Evolutionary conservation across 2,329 filamentous ascomycete species (phyloP).

Genomic region (Fusarium sp.): DNA sequence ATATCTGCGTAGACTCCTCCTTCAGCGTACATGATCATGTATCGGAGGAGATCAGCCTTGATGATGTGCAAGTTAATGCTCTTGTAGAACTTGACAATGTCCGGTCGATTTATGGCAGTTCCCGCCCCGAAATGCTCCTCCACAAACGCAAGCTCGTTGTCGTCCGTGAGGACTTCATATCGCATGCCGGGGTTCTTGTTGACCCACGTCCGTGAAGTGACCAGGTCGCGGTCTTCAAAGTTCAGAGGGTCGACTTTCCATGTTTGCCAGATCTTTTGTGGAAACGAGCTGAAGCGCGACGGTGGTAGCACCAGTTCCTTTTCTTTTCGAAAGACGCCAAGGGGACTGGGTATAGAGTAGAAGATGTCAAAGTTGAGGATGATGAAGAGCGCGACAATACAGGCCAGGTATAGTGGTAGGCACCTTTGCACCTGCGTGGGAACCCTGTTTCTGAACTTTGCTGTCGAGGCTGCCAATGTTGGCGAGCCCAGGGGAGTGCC

Average conservation of each 20-base stretch:
- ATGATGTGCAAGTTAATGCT: conserved; percentile 71
- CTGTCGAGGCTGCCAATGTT: conserved; percentile 52
- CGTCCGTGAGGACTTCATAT: conserved; percentile 76
- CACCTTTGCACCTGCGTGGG: conserved; percentile 61
- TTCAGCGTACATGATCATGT: conserved; percentile 77
- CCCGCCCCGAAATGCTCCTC: conserved; percentile 75
- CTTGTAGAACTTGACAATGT: conserved; percentile 71
- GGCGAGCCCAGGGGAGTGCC: conserved; percentile 52
- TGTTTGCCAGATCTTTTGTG: conserved; percentile 79
- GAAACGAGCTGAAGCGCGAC: conserved; percentile 58
- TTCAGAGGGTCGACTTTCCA: conserved; percentile 77
- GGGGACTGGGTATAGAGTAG: conserved; percentile 44
- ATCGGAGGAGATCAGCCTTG: conserved; percentile 74
- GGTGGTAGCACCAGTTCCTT: conserved; percentile 14
- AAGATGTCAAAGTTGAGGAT: conserved; percentile 59
- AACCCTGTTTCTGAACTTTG: conserved; percentile 51
- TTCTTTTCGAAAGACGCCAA: conserved; percentile 29
- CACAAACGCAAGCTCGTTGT: conserved; percentile 74
- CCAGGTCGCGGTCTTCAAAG: conserved; percentile 72
- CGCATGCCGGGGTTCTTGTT: conserved; percentile 72
- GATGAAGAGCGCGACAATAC: conserved; percentile 58
- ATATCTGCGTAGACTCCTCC: conserved; percentile 77
- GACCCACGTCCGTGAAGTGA: conserved; percentile 72
- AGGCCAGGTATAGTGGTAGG: conserved; percentile 58
- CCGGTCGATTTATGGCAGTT: conserved; percentile 70